phyloP scores from a whole-genome alignment of 1,284 basidiomycete species.

The Ganoderma sinense region DNA sequence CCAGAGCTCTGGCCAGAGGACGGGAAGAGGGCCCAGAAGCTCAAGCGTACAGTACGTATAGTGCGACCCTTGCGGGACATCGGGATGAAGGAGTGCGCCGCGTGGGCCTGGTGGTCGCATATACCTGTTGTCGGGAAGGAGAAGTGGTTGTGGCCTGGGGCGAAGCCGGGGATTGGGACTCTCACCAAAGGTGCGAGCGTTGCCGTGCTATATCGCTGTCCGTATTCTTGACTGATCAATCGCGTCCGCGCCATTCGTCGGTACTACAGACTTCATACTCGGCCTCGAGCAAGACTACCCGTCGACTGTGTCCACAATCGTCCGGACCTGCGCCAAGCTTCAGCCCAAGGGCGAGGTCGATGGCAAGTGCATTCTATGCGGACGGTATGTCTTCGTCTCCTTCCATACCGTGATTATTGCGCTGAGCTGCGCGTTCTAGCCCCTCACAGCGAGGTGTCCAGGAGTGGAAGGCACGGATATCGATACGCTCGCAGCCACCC shows the following conservation, averaged over 20 bases:
- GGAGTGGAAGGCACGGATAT: slow-evolving; percentile 35
- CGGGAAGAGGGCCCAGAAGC: slow-evolving; percentile 4
- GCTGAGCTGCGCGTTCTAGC: slow-evolving; percentile 8
- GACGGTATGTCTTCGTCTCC: slow-evolving; percentile 57
- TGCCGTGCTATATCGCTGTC: not conserved
- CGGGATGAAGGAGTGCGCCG: slow-evolving; percentile 83
- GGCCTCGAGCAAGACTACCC: slow-evolving; percentile 86
- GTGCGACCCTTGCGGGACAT: slow-evolving; percentile 80
- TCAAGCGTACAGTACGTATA: slow-evolving; percentile 52
- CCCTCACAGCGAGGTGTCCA: slow-evolving; percentile 31
- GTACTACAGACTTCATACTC: slow-evolving; percentile 76
- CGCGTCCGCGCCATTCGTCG: not conserved
- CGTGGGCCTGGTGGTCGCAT: slow-evolving; percentile 78
- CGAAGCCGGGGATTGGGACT: slow-evolving; percentile 69
- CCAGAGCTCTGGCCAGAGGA: slow-evolving; percentile 3
- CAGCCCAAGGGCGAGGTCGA: slow-evolving; percentile 68
- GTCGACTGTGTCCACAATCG: slow-evolving; percentile 89
- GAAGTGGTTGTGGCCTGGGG: slow-evolving; percentile 50
- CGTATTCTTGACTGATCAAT: not conserved
- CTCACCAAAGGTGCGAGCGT: slow-evolving; percentile 72
- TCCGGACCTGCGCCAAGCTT: slow-evolving; percentile 84
- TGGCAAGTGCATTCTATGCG: slow-evolving; percentile 72
- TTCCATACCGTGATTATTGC: not conserved
- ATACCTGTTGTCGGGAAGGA: slow-evolving; percentile 61
- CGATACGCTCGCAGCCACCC: slow-evolving; percentile 27